Conservation (phyloP, 352 stramenopile species). For the Stramenopiles sp. region DNA sequence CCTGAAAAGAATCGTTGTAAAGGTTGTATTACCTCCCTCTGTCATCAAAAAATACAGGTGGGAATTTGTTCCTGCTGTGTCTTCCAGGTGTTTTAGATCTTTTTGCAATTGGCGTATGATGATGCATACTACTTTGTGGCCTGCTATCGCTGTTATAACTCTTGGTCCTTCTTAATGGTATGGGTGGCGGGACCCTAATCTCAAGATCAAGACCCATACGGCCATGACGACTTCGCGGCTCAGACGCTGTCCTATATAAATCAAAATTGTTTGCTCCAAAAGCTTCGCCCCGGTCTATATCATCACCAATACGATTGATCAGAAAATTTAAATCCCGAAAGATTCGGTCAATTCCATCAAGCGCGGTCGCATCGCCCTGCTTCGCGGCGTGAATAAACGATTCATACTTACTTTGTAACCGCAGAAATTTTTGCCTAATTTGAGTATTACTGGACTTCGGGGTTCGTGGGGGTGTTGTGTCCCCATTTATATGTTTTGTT, state of each 20-base stretch:
- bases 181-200: background rate
- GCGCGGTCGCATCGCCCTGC: background rate
- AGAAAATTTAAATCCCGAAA: background rate
- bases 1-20: too few species aligned
- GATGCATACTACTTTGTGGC: background rate
- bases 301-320: background rate
- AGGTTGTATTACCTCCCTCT: too few species aligned
- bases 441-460: background rate
- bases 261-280: background rate
- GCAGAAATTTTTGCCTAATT: background rate
- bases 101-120: background rate
- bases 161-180: background rate
- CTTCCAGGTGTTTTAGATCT: background rate
- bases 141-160: background rate
- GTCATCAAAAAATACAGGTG: background rate
- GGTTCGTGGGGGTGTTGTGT: background rate
- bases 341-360: background rate
- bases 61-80: background rate
- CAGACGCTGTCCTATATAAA: background rate
- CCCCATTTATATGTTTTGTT: background rate
- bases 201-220: background rate
- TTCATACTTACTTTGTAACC: constrained; percentile 9
- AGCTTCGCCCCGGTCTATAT: background rate
- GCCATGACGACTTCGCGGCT: background rate
- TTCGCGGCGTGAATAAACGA: background rate